These are phyloP conservation scores for Jasminum sambac DNA, from an alignment of 257 asterid species.

Conservation along the genomic window DNA sequence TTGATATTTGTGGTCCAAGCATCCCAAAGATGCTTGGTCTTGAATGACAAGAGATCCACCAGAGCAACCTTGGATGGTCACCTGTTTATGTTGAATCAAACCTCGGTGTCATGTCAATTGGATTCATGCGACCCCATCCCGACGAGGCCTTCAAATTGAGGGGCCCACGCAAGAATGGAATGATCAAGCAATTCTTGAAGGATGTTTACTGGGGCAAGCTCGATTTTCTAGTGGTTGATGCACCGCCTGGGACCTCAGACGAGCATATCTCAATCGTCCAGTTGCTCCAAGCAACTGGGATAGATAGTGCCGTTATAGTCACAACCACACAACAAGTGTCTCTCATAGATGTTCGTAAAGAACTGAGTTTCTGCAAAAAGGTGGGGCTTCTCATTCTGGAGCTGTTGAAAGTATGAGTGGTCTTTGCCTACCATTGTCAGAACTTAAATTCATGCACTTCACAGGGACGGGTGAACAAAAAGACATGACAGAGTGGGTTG, in stretches of 20 bases:
- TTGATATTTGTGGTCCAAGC: slow-evolving; percentile 94
- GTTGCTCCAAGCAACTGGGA: slow-evolving; percentile 76
- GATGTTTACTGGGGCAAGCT: slow-evolving; percentile 93
- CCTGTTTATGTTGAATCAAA: slow-evolving; percentile 85
- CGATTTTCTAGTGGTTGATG: slow-evolving; percentile 86
- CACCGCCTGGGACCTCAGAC: slow-evolving; percentile 97
- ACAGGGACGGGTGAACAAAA: slow-evolving; percentile 50
- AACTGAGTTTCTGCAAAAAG: slow-evolving; percentile 84
- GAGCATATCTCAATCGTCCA: slow-evolving; percentile 89
- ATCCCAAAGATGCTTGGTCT: slow-evolving; percentile 87
- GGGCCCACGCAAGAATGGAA: slow-evolving; percentile 82
- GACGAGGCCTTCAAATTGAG: slow-evolving; percentile 86
- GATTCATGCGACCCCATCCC: slow-evolving; percentile 57
- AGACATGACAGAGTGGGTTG: slow-evolving; percentile 63
- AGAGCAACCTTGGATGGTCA: slow-evolving; percentile 85
- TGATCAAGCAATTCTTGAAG: slow-evolving; percentile 75
- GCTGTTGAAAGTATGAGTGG: slow-evolving; percentile 97
- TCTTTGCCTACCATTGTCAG: slow-evolving; percentile 59
- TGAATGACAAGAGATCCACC: slow-evolving; percentile 77
- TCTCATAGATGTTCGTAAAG: slow-evolving; percentile 84
- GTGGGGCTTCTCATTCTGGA: slow-evolving; percentile 71
- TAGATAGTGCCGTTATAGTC: slow-evolving; percentile 84
- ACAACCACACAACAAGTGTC: slow-evolving; percentile 97
- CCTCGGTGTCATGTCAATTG: slow-evolving; percentile 82
- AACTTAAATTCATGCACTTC: slow-evolving; percentile 48